Conservation (phyloP, 768 basidiomycete genomes). For the Boletus pseudopeckii region DNA sequence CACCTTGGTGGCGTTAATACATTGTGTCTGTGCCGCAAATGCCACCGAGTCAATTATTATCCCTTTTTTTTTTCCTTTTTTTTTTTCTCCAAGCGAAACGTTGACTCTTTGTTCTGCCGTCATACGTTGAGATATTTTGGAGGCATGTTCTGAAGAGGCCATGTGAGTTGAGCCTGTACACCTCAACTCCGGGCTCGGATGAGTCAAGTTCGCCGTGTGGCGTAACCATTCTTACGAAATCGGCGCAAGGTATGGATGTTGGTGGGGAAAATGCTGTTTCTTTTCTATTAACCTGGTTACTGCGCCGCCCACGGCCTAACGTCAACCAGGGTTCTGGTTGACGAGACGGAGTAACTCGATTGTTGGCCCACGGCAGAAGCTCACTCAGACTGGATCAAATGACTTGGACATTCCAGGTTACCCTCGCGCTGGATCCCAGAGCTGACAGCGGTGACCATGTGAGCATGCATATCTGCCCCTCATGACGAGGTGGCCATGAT, state of each 20-base stretch:
- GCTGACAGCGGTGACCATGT: neutral
- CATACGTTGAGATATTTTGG: neutral
- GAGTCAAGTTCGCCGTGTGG: slow-evolving; percentile 19
- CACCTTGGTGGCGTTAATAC: slow-evolving; percentile 13
- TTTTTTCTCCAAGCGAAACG: neutral
- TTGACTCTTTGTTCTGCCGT: neutral
- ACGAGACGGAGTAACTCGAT: neutral
- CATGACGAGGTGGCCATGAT: neutral
- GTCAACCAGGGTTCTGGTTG: slow-evolving; percentile 8
- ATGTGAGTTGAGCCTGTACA: neutral
- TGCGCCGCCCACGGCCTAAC: slow-evolving; percentile 15
- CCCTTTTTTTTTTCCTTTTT: neutral
- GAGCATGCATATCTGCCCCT: neutral
- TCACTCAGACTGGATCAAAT: neutral
- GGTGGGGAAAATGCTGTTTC: slow-evolving; percentile 14
- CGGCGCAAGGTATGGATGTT: neutral
- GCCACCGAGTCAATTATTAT: neutral
- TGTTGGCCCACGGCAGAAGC: neutral
- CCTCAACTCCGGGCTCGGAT: neutral
- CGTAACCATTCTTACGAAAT: slow-evolving; percentile 10
- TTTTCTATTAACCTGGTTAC: slow-evolving; percentile 7
- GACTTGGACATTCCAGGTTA: neutral
- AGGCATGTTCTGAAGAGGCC: neutral
- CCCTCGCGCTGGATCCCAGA: neutral
- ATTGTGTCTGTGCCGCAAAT: neutral